These are phyloP conservation scores for Leucocoprinus sp. DNA, from an alignment of 768 basidiomycete species.

Conservation along the genomic window DNA sequence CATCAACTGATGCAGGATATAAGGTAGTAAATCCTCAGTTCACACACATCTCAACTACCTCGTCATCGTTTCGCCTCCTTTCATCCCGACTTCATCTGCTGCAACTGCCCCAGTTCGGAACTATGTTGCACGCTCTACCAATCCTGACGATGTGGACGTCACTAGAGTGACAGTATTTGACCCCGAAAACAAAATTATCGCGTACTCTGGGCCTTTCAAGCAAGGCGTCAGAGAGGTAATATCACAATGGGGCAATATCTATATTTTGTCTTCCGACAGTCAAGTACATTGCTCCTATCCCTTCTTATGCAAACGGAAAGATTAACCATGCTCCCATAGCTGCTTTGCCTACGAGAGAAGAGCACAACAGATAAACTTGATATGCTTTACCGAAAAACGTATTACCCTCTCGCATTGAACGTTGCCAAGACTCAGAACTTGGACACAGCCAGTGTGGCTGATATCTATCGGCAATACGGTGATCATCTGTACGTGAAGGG, in stretches of 20 bases:
- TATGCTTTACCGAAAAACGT: slow-evolving; percentile 70
- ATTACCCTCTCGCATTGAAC: slow-evolving; percentile 74
- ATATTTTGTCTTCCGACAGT: slow-evolving; percentile 71
- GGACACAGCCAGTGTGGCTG: slow-evolving; percentile 67
- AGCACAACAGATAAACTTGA: slow-evolving; percentile 81
- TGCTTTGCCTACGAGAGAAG: slow-evolving; percentile 66
- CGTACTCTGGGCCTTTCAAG: slow-evolving; percentile 73
- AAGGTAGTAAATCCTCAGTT: slow-evolving; percentile 73
- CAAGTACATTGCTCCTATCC: slow-evolving; percentile 37
- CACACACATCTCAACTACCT: slow-evolving; percentile 77
- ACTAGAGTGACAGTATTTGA: slow-evolving; percentile 84
- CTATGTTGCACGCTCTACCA: slow-evolving; percentile 46
- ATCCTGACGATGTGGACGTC: slow-evolving; percentile 47
- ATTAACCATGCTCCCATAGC: slow-evolving; percentile 25
- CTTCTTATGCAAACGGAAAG: background rate
- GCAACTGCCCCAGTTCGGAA: slow-evolving; percentile 72
- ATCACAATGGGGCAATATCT: slow-evolving; percentile 75
- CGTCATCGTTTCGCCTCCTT: slow-evolving; percentile 83
- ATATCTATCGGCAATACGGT: slow-evolving; percentile 85
- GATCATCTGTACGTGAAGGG: slow-evolving; percentile 87
- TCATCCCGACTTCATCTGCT: slow-evolving; percentile 55
- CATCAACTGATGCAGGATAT: no score
- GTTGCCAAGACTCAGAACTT: slow-evolving; percentile 76
- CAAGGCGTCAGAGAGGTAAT: slow-evolving; percentile 81
- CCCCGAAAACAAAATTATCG: slow-evolving; percentile 84